phyloP scores from a whole-genome alignment of 2,329 filamentous ascomycete species.

The Cladosporium sp. region DNA sequence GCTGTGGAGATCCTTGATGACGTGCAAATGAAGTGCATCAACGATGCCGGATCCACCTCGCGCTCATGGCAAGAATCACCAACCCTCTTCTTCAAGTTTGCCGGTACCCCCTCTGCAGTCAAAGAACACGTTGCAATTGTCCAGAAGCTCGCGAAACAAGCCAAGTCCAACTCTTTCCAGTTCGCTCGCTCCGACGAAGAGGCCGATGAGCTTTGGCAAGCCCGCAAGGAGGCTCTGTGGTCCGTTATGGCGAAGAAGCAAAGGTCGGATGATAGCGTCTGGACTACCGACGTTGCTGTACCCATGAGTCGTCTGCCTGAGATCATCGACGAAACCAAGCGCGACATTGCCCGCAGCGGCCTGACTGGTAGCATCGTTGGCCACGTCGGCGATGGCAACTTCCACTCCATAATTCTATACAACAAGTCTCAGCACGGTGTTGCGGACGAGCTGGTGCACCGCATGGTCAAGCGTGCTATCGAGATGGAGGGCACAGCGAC shows the following conservation, averaged over 20 bases:
- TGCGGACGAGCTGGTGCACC: slow-evolving; percentile 71
- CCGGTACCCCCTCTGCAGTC: slow-evolving; percentile 65
- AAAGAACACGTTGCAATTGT: slow-evolving; percentile 77
- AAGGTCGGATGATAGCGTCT: slow-evolving; percentile 63
- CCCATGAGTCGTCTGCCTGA: slow-evolving; percentile 70
- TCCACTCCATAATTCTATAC: slow-evolving; percentile 66
- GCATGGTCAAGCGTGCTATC: slow-evolving; percentile 83
- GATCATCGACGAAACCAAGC: slow-evolving; percentile 75
- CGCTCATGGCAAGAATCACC: slow-evolving; percentile 68
- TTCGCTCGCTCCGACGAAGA: slow-evolving; percentile 67
- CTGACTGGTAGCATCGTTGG: slow-evolving; percentile 68
- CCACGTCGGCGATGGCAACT: slow-evolving; percentile 74
- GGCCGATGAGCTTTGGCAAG: slow-evolving; percentile 71
- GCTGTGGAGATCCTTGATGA: slow-evolving; percentile 94
- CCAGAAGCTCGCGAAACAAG: slow-evolving; percentile 57
- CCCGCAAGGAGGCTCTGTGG: slow-evolving; percentile 73
- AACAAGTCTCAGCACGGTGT: slow-evolving; percentile 66
- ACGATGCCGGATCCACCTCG: slow-evolving; percentile 63
- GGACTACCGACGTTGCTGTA: slow-evolving; percentile 81
- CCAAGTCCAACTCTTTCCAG: slow-evolving; percentile 67
- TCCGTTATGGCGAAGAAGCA: slow-evolving; percentile 66
- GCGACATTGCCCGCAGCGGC: slow-evolving; percentile 62
- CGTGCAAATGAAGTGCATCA: slow-evolving; percentile 78
- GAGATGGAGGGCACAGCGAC: slow-evolving; percentile 80
- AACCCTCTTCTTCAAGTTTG: slow-evolving; percentile 75